Evolutionary conservation across 192 early-diverging fungal genomes (phyloP).

Genomic region (Anaeromyces robustus): DNA sequence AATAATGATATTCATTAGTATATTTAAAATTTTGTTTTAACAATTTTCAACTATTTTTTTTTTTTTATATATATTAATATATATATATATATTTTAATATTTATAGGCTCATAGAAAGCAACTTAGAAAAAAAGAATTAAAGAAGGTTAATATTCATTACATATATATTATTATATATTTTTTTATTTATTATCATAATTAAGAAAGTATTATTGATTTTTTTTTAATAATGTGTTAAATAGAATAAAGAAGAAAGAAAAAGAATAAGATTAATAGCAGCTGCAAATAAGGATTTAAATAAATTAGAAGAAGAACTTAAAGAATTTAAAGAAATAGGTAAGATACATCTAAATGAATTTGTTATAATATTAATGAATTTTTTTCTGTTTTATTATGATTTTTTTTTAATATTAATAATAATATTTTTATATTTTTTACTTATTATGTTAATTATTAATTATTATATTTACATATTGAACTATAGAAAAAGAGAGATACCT

Average conservation of each 20-base stretch:
- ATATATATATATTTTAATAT: neutral
- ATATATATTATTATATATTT: no score
- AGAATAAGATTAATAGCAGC: conserved; percentile 27
- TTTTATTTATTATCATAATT: no score
- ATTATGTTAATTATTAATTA: neutral
- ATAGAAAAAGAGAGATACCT: neutral
- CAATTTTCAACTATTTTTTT: no score
- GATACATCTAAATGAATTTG: no score
- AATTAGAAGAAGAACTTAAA: conserved; percentile 29
- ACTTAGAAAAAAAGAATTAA: conserved; percentile 35
- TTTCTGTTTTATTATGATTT: no score
- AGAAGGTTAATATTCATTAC: conserved; percentile 26
- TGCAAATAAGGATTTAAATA: conserved; percentile 35
- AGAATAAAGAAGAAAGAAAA: conserved; percentile 53
- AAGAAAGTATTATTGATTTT: no score
- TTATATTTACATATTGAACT: neutral
- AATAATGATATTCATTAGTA: no score
- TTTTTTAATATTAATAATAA: no score
- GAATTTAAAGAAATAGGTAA: conserved; percentile 27
- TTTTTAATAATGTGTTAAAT: neutral
- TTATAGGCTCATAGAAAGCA: conserved; percentile 20
- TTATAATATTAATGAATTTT: no score
- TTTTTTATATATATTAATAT: neutral
- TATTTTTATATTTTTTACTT: neutral
- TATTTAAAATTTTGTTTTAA: no score